A percentile compares a stretch with the other conserved stretches of the same genome.
These are phyloP conservation scores for Aspergillus cavernicola DNA, from an alignment of 495 filamentous ascomycete genomes.

Conservation along the genomic window DNA sequence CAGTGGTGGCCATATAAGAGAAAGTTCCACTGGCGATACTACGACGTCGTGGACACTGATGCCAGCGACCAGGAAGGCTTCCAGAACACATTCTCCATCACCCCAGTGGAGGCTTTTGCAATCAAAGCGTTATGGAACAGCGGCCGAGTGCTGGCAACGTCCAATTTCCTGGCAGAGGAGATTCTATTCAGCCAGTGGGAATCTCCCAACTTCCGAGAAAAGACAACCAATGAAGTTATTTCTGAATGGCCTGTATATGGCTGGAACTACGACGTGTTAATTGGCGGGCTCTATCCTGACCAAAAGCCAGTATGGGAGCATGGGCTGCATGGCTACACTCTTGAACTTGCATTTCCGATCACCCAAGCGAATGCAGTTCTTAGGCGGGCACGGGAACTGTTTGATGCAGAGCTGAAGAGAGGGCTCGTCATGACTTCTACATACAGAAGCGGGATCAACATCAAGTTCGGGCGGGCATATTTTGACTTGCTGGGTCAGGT, in stretches of 20 bases:
- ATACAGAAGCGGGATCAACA: slow-evolving; percentile 15
- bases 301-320: slow-evolving; percentile 16
- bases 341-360: slow-evolving; percentile 13
- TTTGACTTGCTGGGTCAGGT: slow-evolving; percentile 16
- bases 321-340: slow-evolving; percentile 10
- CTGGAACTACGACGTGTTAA: slow-evolving; percentile 16
- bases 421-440: slow-evolving; percentile 12
- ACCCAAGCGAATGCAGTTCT: slow-evolving; percentile 8
- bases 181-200: slow-evolving; percentile 15
- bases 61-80: slow-evolving; percentile 8
- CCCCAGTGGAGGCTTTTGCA: slow-evolving; percentile 6
- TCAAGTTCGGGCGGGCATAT: slow-evolving; percentile 15
- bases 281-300: slow-evolving; percentile 15
- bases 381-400: slow-evolving; percentile 8
- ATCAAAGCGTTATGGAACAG: slow-evolving; percentile 12
- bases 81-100: slow-evolving; percentile 16
- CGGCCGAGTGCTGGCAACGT: slow-evolving; percentile 8
- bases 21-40: slow-evolving; percentile 18
- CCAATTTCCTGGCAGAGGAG: slow-evolving; percentile 14
- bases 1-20: slow-evolving; percentile 18
- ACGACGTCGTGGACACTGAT: slow-evolving; percentile 12
- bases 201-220: slow-evolving; percentile 15
- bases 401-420: slow-evolving; percentile 10
- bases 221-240: slow-evolving; percentile 14
- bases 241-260: slow-evolving; percentile 13